Percentiles rank a stretch among this genome's conserved stretches.
Conservation (phyloP, 805 yeast genomes). For the Starmerella riodocensis region DNA sequence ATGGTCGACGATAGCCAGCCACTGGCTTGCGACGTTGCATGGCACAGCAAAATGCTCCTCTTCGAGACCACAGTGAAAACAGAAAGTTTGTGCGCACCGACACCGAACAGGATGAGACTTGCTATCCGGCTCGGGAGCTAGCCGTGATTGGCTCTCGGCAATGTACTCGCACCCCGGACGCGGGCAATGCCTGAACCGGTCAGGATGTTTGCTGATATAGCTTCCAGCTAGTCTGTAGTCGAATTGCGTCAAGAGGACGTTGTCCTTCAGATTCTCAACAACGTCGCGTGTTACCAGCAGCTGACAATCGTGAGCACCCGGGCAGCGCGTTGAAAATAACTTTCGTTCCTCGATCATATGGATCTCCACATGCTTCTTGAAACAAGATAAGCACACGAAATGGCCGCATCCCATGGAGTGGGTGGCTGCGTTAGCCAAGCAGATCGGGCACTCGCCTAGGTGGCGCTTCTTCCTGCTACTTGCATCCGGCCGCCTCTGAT, state of each 20-base stretch:
- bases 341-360: constrained; percentile 27
- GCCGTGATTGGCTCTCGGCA: no score
- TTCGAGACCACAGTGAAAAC: constrained; percentile 52
- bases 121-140: constrained; percentile 30
- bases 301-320: constrained; percentile 40
- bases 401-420: constrained; percentile 50
- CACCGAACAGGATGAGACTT: constrained; percentile 41
- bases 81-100: constrained; percentile 52
- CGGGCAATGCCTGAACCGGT: constrained; percentile 16
- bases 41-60: constrained; percentile 81
- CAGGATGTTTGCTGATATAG: constrained; percentile 4
- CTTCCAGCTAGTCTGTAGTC: constrained; percentile 1
- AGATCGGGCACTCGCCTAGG: constrained; percentile 9
- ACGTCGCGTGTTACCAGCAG: constrained; percentile 30
- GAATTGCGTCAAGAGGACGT: not conserved
- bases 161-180: constrained; percentile 16
- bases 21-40: constrained; percentile 50
- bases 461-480: no score
- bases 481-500: no score
- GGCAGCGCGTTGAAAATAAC: constrained; percentile 44
- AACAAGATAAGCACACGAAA: constrained; percentile 57
- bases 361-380: constrained; percentile 42
- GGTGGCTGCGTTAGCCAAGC: not conserved
- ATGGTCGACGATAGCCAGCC: constrained; percentile 71
- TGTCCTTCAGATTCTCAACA: not conserved